Evolutionary conservation across 2,329 filamentous ascomycete species (phyloP).

Genomic region (Curvularia hawaiiensis): DNA sequence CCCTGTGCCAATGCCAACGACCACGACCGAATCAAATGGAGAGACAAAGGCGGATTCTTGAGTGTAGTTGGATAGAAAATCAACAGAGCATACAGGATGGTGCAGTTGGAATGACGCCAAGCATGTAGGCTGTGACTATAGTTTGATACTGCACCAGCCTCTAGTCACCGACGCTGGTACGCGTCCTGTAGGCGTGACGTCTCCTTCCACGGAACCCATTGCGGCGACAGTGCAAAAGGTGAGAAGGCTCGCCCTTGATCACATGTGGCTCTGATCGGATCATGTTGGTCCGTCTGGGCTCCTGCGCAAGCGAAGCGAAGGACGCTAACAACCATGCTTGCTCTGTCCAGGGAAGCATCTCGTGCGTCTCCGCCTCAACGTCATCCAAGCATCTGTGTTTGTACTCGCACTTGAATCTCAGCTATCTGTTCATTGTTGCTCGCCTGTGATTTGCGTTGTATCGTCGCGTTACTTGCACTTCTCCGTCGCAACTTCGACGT

Average conservation of each 20-base stretch:
- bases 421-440: slow-evolving; percentile 9
- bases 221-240: neutral
- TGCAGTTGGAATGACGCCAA: neutral
- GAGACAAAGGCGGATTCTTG: slow-evolving; percentile 29
- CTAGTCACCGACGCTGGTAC: neutral
- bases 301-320: slow-evolving; percentile 16
- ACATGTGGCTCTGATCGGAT: slow-evolving; percentile 7
- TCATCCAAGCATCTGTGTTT: slow-evolving; percentile 43
- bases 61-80: neutral
- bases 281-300: slow-evolving; percentile 9
- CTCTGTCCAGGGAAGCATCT: slow-evolving; percentile 29
- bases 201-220: neutral
- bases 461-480: slow-evolving; percentile 7
- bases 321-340: slow-evolving; percentile 25
- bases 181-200: neutral
- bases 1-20: slow-evolving; percentile 63
- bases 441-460: slow-evolving; percentile 6
- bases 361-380: slow-evolving; percentile 36
- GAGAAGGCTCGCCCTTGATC: neutral
- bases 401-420: slow-evolving; percentile 19
- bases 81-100: neutral
- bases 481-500: slow-evolving; percentile 23
- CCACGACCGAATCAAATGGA: slow-evolving; percentile 30
- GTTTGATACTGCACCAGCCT: neutral
- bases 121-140: neutral